Evolutionary conservation across 345 rosid genomes (phyloP).

Genomic region (Cardiospermum halicacabum): DNA sequence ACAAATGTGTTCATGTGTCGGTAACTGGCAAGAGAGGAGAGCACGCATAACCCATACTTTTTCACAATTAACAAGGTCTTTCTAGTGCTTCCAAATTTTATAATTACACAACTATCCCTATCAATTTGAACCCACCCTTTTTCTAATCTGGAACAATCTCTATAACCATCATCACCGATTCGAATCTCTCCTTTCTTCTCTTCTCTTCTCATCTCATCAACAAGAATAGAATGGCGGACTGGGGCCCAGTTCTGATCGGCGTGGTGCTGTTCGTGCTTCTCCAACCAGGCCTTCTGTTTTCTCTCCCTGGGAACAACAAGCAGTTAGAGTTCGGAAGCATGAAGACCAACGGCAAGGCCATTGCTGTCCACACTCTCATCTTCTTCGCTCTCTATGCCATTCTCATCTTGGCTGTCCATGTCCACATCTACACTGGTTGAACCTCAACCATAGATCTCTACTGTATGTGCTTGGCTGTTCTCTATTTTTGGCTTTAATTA

Average conservation of each 20-base stretch:
- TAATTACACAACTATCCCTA: not conserved
- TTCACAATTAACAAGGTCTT: not conserved
- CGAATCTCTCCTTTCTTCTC: not conserved
- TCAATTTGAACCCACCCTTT: not conserved
- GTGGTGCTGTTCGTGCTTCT: slow-evolving; percentile 78
- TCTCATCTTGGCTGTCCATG: slow-evolving; percentile 64
- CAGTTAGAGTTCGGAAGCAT: slow-evolving; percentile 64
- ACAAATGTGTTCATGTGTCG: not conserved
- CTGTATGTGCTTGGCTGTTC: not conserved
- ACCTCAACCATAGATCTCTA: not conserved
- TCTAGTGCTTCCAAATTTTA: slow-evolving; percentile 15
- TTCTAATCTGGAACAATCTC: not conserved
- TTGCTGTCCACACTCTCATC: slow-evolving; percentile 73
- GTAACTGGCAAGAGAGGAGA: not conserved
- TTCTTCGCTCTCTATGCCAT: slow-evolving; percentile 79
- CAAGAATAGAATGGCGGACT: slow-evolving; percentile 59
- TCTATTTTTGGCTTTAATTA: not conserved
- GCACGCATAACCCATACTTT: not conserved
- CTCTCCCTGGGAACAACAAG: slow-evolving; percentile 63
- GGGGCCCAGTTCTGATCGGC: slow-evolving; percentile 91
- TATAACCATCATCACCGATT: not conserved
- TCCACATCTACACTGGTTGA: slow-evolving; percentile 90
- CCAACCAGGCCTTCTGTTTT: slow-evolving; percentile 80
- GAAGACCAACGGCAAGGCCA: slow-evolving; percentile 95
- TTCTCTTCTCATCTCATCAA: not conserved